These are phyloP conservation scores for Leonotis leonurus DNA, from an alignment of 257 asterid species.

Conservation along the genomic window DNA sequence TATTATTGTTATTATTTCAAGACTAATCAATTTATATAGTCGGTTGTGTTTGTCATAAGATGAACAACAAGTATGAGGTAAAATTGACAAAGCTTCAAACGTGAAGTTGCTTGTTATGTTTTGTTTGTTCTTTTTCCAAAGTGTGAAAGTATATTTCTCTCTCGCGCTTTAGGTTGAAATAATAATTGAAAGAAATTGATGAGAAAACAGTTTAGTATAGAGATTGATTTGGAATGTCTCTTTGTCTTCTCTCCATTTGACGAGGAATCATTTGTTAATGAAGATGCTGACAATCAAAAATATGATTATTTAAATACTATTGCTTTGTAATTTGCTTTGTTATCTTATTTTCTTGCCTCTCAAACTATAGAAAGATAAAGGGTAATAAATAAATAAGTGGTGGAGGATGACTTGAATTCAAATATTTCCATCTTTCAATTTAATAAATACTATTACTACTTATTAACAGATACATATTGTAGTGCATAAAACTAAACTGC, in stretches of 20 bases:
- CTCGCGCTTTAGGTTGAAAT: slow-evolving; percentile 6
- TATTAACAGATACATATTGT: too few relatives aligned
- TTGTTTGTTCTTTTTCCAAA: background rate
- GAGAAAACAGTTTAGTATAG: too few relatives aligned
- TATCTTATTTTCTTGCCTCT: background rate
- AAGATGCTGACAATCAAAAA: slow-evolving; percentile 22
- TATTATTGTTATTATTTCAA: too few relatives aligned
- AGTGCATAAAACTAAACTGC: too few relatives aligned
- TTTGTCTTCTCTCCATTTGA: slow-evolving; percentile 26
- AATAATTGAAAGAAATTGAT: background rate
- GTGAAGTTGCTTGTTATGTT: background rate
- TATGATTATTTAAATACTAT: background rate
- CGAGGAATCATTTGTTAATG: slow-evolving; percentile 24
- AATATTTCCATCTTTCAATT: too few relatives aligned
- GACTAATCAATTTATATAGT: too few relatives aligned
- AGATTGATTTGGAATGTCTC: slow-evolving; percentile 3
- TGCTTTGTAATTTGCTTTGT: background rate
- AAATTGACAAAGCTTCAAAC: background rate
- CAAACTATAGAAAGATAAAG: background rate
- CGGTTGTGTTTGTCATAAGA: slow-evolving; percentile 12
- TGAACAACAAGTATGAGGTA: too few relatives aligned
- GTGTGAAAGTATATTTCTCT: too few relatives aligned
- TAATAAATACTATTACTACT: too few relatives aligned
- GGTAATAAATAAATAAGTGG: too few relatives aligned
- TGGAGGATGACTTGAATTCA: too few relatives aligned